phyloP scores from a whole-genome alignment of 805 yeast species.

The Wickerhamiella parazyma region DNA sequence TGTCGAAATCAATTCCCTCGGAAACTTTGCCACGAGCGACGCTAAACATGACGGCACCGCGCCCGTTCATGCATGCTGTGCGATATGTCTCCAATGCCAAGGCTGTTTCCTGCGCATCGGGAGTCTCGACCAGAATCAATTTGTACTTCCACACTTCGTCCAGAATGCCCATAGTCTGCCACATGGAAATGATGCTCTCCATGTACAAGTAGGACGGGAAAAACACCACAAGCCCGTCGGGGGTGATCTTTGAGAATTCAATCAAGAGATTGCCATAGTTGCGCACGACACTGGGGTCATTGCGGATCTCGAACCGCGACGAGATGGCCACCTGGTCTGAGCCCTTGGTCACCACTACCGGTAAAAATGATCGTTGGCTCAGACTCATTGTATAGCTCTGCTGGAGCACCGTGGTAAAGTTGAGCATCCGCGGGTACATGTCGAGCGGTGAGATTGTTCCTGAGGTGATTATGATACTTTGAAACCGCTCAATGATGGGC shows the following conservation, averaged over 20 bases:
- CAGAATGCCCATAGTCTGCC: slow-evolving; percentile 97
- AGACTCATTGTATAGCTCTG: slow-evolving; percentile 94
- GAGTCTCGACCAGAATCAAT: slow-evolving; percentile 89
- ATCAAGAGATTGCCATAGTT: slow-evolving; percentile 87
- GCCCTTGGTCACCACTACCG: slow-evolving; percentile 93
- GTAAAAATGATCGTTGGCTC: slow-evolving; percentile 81
- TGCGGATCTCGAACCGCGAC: slow-evolving; percentile 90
- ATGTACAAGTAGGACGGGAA: slow-evolving; percentile 94
- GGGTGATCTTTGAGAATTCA: slow-evolving; percentile 89
- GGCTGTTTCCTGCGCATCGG: slow-evolving; percentile 97
- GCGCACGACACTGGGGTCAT: slow-evolving; percentile 95
- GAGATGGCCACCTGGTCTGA: slow-evolving; percentile 96
- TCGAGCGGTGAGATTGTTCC: slow-evolving; percentile 98
- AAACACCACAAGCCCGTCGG: slow-evolving; percentile 96
- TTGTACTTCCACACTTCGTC: slow-evolving; percentile 99
- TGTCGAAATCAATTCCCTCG: slow-evolving; percentile 98
- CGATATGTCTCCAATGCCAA: slow-evolving; percentile 90
- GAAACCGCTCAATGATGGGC: slow-evolving; percentile 87
- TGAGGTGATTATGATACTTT: slow-evolving; percentile 86
- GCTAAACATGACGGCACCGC: slow-evolving; percentile 91
- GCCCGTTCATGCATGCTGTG: slow-evolving; percentile 91
- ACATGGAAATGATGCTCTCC: slow-evolving; percentile 96
- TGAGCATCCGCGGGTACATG: slow-evolving; percentile 95
- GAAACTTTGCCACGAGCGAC: slow-evolving; percentile 99
- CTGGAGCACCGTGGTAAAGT: slow-evolving; percentile 84